phyloP scores from a whole-genome alignment of 2,329 filamentous ascomycete genomes.

The Ophiognomonia clavigignenti-juglandacearum region DNA sequence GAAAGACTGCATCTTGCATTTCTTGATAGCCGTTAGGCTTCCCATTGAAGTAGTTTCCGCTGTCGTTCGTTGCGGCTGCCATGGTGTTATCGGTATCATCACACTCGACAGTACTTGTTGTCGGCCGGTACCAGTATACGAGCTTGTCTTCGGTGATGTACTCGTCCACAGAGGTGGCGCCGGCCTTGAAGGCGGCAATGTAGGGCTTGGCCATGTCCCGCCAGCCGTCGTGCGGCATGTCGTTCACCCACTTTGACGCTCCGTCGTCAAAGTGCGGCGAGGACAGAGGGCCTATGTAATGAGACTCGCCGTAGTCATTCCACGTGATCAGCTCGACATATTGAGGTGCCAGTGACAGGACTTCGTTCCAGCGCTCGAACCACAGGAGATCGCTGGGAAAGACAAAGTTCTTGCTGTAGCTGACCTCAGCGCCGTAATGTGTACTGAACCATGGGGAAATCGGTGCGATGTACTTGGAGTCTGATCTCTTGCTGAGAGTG shows the following conservation, averaged over 20 bases:
- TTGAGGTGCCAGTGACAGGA: conserved; percentile 6
- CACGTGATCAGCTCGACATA: conserved; percentile 17
- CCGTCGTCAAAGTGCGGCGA: conserved; percentile 15
- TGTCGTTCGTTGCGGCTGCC: conserved; percentile 36
- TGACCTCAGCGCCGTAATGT: conserved; percentile 13
- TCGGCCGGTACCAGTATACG: conserved; percentile 53
- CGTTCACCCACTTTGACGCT: conserved; percentile 20
- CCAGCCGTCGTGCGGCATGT: conserved; percentile 45
- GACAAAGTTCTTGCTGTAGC: conserved; percentile 16
- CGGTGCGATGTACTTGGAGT: conserved; percentile 16
- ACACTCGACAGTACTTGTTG: conserved; percentile 39
- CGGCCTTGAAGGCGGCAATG: conserved; percentile 48
- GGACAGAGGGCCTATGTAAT: conserved; percentile 15
- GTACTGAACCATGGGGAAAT: conserved; percentile 18
- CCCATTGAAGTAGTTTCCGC: conserved; percentile 48
- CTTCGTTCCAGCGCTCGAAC: conserved; percentile 15
- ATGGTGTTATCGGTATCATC: conserved; percentile 48
- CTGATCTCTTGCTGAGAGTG: not conserved
- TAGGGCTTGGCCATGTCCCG: conserved; percentile 50
- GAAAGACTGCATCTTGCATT: conserved; percentile 46
- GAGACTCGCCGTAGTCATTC: conserved; percentile 17
- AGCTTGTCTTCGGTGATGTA: conserved; percentile 44
- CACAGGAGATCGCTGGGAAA: conserved; percentile 15
- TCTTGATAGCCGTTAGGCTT: conserved; percentile 45
- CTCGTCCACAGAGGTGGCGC: conserved; percentile 27